These are phyloP conservation scores for Yamadazyma friedrichii DNA, from an alignment of 1,139 yeast genomes.

Conservation along the genomic window DNA sequence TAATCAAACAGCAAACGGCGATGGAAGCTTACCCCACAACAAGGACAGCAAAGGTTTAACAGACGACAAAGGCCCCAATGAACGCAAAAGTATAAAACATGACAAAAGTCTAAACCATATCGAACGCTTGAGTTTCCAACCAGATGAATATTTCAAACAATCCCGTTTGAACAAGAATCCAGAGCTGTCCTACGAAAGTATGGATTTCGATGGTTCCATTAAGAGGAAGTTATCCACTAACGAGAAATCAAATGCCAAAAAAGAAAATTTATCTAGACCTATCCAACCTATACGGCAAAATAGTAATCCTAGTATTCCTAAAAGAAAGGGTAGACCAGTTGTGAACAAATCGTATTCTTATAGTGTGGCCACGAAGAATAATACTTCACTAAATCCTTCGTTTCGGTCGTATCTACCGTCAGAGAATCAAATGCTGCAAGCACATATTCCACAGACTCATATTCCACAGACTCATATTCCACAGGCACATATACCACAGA, in stretches of 20 bases:
- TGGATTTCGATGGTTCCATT: conserved; percentile 1
- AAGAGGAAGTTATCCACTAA: conserved; percentile 5
- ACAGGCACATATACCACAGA: too few species aligned
- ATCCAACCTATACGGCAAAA: conserved; percentile 16
- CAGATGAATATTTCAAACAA: neutral
- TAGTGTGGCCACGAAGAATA: conserved; percentile 3
- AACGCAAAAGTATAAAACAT: too few species aligned
- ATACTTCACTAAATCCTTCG: neutral
- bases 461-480: too few species aligned
- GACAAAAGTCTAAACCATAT: too few species aligned
- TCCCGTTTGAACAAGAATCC: neutral
- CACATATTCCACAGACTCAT: too few species aligned
- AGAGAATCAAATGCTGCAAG: neutral
- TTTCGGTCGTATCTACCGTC: neutral
- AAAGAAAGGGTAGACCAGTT: conserved; percentile 13
- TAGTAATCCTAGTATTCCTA: conserved; percentile 14
- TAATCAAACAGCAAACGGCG: neutral
- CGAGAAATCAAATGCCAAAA: conserved; percentile 3
- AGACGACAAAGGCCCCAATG: too few species aligned
- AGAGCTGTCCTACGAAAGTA: neutral
- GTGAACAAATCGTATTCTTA: conserved; percentile 16
- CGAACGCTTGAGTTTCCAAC: too few species aligned
- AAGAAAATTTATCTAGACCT: conserved; percentile 11
- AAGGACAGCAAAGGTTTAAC: too few species aligned
- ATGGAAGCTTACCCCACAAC: too few species aligned